Evolutionary conservation across 2,329 filamentous ascomycete species (phyloP), one percentile per base, ranked within the genome.

Genomic region (Hymenoscyphus linearis): DNA sequence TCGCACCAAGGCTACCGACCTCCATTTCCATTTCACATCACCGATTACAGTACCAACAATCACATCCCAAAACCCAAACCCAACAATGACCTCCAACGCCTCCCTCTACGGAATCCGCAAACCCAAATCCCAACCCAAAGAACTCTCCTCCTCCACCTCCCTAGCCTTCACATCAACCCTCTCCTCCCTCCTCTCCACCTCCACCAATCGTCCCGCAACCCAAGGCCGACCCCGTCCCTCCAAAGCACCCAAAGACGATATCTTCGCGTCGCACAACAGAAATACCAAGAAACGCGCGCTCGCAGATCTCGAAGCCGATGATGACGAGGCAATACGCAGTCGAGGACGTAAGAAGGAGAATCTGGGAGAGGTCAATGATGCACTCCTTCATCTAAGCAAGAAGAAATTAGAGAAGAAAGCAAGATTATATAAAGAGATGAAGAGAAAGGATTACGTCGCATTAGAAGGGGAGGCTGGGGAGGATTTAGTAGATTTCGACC

Each of bases 331-430:
- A 66, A 80, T 16, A 35, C 44, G 58, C 16, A 62, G 56, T 31
- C 55, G 31, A 6, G 61, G 55, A 79, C 84, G 62, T 82, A 87
- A 58, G 68, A 87, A 88, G 62, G 83, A 82, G 55, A 85, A 89
- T 69, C 83, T 88, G 60, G 89, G 83, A 12, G 74, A 72, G 13
- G 77, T 88, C 31, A 85, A 89, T 67, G 77, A 80, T 14, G 78
- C 77, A 10, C 76, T 80, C 18, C 78, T 84, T 72, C 78, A 83
- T 78, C 55, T 89, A 60, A 88, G 90, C 25, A 89, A 87, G 73
- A 84, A 87, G 66, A 90, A 87, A 71, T 90, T 99, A 87, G 87
- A 96, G 72, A 88, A 92, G 76, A 99, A 99, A 75, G 91, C 90
- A 3, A 84, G 89, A 4, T 77, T 95, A 1, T 99, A 99, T 75